Conservation (phyloP, 2,329 filamentous ascomycete species). For the Magnaporthiopsis rhizophila region DNA sequence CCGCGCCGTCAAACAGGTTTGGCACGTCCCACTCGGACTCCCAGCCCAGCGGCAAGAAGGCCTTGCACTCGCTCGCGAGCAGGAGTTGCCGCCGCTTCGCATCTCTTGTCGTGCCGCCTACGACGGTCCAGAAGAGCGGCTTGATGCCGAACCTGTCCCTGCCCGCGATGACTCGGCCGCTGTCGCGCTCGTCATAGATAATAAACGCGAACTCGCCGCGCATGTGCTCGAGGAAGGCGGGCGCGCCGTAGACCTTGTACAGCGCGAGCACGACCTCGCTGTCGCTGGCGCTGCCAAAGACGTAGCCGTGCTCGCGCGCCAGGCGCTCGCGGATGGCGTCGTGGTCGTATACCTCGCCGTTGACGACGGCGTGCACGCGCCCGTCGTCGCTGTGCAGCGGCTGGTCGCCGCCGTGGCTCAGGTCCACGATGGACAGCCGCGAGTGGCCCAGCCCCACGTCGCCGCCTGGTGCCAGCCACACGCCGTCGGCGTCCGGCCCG, state of each 20-base stretch:
- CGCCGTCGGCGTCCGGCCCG: slow-evolving; percentile 21
- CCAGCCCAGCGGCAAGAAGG: slow-evolving; percentile 42
- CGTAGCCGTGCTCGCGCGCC: slow-evolving; percentile 26
- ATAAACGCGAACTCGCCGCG: slow-evolving; percentile 48
- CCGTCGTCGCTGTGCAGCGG: slow-evolving; percentile 32
- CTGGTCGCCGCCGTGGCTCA: slow-evolving; percentile 36
- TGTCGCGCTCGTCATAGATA: slow-evolving; percentile 36
- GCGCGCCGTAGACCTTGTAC: slow-evolving; percentile 38
- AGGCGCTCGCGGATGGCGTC: slow-evolving; percentile 33
- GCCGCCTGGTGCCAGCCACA: slow-evolving; percentile 20
- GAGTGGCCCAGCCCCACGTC: slow-evolving; percentile 34
- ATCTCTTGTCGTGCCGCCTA: slow-evolving; percentile 12
- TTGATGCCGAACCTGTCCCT: slow-evolving; percentile 51
- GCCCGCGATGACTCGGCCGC: slow-evolving; percentile 35
- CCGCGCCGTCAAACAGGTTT: slow-evolving; percentile 33
- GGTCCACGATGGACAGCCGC: slow-evolving; percentile 45
- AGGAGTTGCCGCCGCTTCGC: slow-evolving; percentile 23
- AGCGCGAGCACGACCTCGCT: slow-evolving; percentile 45
- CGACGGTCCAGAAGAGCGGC: slow-evolving; percentile 42
- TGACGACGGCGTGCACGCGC: slow-evolving; percentile 46
- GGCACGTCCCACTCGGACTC: slow-evolving; percentile 44
- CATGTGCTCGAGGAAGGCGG: slow-evolving; percentile 29
- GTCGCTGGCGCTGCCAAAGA: slow-evolving; percentile 38
- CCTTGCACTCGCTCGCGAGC: slow-evolving; percentile 46
- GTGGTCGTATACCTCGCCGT: slow-evolving; percentile 51